These are phyloP conservation scores for Geoglossum cookeanum DNA, from an alignment of 2,329 filamentous ascomycete species.

Conservation along the genomic window DNA sequence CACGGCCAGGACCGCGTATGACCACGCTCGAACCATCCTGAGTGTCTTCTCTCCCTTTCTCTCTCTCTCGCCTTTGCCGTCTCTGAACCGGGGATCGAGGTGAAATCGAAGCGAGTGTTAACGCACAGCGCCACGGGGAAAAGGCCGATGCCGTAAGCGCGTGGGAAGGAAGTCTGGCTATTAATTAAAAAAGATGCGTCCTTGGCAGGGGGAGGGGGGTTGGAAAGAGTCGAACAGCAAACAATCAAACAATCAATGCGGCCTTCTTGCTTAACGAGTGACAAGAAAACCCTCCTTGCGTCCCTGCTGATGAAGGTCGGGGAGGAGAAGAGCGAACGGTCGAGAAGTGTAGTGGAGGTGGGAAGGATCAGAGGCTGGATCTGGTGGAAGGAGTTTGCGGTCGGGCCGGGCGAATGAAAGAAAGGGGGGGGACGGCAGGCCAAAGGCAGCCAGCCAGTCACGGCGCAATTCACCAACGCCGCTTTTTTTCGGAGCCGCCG, in stretches of 20 bases:
- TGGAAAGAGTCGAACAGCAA: not conserved
- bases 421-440: not conserved
- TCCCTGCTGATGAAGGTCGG: constrained; percentile 1
- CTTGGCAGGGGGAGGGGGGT: not conserved
- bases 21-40: constrained; percentile 1
- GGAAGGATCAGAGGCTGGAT: not conserved
- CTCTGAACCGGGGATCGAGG: not conserved
- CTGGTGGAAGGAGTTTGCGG: not conserved
- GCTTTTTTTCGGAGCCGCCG: too few species aligned
- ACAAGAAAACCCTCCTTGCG: constrained; percentile 1
- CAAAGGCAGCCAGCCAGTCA: not conserved
- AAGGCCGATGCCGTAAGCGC: not conserved
- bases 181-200: not conserved
- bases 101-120: not conserved
- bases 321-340: not conserved
- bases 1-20: not conserved
- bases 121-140: not conserved
- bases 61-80: not conserved
- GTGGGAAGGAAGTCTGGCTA: not conserved
- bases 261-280: constrained; percentile 2
- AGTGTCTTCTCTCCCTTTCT: not conserved
- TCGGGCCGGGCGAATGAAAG: not conserved
- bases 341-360: not conserved
- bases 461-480: too few species aligned
- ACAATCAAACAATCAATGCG: not conserved